Evolutionary conservation across 179 eudicot species (phyloP).

Genomic region (Heliamphora pulchella): DNA sequence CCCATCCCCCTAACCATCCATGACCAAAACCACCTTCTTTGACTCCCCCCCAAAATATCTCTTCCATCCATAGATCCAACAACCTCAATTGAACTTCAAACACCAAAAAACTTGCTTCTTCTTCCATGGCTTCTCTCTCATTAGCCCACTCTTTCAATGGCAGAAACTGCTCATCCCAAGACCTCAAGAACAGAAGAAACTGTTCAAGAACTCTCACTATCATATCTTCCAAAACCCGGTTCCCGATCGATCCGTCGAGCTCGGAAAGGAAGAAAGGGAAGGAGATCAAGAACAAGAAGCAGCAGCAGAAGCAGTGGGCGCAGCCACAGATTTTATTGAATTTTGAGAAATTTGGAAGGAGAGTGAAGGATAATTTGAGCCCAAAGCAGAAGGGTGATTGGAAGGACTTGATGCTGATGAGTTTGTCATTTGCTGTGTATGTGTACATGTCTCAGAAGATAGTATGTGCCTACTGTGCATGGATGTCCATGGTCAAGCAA

Average conservation of each 20-base stretch:
- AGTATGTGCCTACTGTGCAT: constrained; percentile 82
- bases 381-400: constrained; percentile 84
- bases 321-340: constrained; percentile 18
- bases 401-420: constrained; percentile 76
- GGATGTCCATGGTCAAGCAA: constrained; percentile 55
- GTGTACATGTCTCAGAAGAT: constrained; percentile 79
- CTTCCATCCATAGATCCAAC: constrained; percentile 9
- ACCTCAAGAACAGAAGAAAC: constrained; percentile 11
- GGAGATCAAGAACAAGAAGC: constrained; percentile 21
- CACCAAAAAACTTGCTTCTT: background rate
- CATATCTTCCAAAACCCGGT: constrained; percentile 24
- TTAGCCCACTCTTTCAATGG: constrained; percentile 24
- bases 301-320: constrained; percentile 10
- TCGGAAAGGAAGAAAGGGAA: constrained; percentile 21
- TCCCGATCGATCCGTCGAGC: constrained; percentile 17
- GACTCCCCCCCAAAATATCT: background rate
- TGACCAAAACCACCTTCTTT: constrained; percentile 8
- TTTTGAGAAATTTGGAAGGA: constrained; percentile 37
- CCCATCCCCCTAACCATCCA: background rate
- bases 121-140: constrained; percentile 35
- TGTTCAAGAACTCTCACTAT: background rate
- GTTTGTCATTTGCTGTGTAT: constrained; percentile 83
- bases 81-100: background rate
- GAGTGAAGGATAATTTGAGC: constrained; percentile 51
- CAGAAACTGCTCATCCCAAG: constrained; percentile 20